These are phyloP conservation scores for Pseudopyricularia javanii DNA, from an alignment of 2,329 filamentous ascomycete genomes.

Conservation along the genomic window DNA sequence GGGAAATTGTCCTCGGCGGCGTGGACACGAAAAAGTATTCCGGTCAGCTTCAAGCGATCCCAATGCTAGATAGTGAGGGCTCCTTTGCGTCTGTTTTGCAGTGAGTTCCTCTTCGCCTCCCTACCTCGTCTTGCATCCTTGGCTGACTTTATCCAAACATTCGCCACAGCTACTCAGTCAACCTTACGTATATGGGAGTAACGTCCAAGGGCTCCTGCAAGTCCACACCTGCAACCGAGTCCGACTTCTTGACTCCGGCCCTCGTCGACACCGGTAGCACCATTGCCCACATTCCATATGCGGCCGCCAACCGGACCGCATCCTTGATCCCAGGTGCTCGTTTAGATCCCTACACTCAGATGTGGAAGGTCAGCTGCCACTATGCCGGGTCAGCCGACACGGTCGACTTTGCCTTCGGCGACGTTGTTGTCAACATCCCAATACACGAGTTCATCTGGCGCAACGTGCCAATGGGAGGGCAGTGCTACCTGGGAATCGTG, in stretches of 20 bases:
- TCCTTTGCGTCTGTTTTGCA: not conserved
- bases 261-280: slow-evolving; percentile 4
- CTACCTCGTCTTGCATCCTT: not conserved
- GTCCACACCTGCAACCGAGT: not conserved
- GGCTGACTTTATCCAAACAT: not conserved
- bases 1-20: slow-evolving; percentile 3
- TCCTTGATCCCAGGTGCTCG: slow-evolving; percentile 2
- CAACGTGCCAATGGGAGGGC: slow-evolving; percentile 3
- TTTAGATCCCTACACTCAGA: slow-evolving; percentile 6
- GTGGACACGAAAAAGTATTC: slow-evolving; percentile 3
- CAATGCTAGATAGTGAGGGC: not conserved
- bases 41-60: slow-evolving; percentile 1
- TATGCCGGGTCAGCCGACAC: slow-evolving; percentile 4
- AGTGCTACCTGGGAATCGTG: slow-evolving; percentile 7
- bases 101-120: not conserved
- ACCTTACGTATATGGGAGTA: slow-evolving; percentile 3
- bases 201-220: not conserved
- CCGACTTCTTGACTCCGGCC: not conserved
- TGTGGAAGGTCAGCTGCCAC: slow-evolving; percentile 5
- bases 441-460: slow-evolving; percentile 9
- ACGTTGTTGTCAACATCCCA: slow-evolving; percentile 8
- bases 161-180: slow-evolving; percentile 2
- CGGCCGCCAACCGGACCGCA: slow-evolving; percentile 3
- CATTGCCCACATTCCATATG: slow-evolving; percentile 1
- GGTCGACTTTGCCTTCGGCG: slow-evolving; percentile 9